Base-by-base conservation (phyloP, 495 filamentous ascomycete genomes). In the Daldinia vernicosa region DNA sequence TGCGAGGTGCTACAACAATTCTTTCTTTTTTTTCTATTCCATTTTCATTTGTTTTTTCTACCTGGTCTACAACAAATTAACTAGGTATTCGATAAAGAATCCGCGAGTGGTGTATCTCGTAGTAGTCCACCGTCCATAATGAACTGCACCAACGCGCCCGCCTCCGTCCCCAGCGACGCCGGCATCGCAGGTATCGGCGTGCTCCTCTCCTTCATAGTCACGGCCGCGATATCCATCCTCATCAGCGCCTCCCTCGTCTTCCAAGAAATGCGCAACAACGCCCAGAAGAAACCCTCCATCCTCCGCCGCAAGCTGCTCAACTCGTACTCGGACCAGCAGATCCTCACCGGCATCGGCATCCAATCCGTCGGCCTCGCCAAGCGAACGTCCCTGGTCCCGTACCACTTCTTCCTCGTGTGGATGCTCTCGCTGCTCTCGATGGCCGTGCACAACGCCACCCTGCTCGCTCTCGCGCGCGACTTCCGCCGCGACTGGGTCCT, bases 331-430 rank as follows among this genome's bases (percentile, higher is more conserved):
- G 87, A 89, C 77, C 86, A 88, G 73, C 87, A 88, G 76, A 85
- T 89, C 79, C 78, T 88, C 32, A 85, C 84, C 2, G 87, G 86
- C 51, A 88, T 89, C 78, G 86, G 85, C 22, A 84, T 89, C 69
- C 87, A 77, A 59, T 70, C 75, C 70, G 80, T 88, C 39, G 87
- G 82, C 8, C 80, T 89, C 0, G 81, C 81, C 0, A 84, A 85
- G 71, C 78, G 81, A 24, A 45, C 78, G 22, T 75, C 79, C n/a
- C 80, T 89, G 67, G 77, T 85, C 9, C 81, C 85, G 0, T 89
- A 89, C 77, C 87, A 89, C 75, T 88, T 88, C 78, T 88, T 89
- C 77, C 79, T 88, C 56, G 80, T 89, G 59, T 89, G 87, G 86
- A 86, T 88, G 80, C 80, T 89, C 3, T 84, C 84, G 0, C 66